These are phyloP conservation scores for Cucurbitaria berberidis DNA, from an alignment of 2,329 filamentous ascomycete species.

Conservation along the genomic window DNA sequence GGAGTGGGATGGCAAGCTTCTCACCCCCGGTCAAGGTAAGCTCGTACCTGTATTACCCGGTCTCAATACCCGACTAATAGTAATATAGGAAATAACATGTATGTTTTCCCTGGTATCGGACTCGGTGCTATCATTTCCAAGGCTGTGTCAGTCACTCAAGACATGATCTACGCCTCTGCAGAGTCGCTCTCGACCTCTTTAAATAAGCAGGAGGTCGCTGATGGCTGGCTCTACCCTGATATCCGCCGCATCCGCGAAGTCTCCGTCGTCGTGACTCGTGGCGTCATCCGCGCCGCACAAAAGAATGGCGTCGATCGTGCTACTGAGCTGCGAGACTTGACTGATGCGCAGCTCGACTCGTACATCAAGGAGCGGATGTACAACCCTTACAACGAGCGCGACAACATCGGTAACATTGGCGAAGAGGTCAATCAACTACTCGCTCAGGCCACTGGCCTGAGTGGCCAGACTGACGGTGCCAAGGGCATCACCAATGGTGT, in stretches of 20 bases:
- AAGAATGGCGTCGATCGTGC: conserved; percentile 68
- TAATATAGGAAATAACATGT: conserved; percentile 84
- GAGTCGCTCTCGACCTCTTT: conserved; percentile 79
- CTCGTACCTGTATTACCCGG: conserved; percentile 1
- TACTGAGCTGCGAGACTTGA: conserved; percentile 67
- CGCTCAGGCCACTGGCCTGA: conserved; percentile 28
- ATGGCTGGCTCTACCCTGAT: conserved; percentile 87
- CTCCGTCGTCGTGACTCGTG: conserved; percentile 81
- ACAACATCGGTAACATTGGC: conserved; percentile 49
- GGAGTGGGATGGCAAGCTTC: conserved; percentile 52
- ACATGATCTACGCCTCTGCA: conserved; percentile 96
- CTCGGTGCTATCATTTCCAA: conserved; percentile 92
- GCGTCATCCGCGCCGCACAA: conserved; percentile 92
- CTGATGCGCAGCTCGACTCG: conserved; percentile 72
- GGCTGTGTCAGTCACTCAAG: conserved; percentile 82
- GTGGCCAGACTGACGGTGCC: conserved; percentile 29
- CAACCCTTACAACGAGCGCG: conserved; percentile 56
- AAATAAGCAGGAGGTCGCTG: conserved; percentile 78
- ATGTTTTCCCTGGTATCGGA: conserved; percentile 96
- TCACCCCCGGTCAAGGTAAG: conserved; percentile 57
- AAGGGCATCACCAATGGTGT: conserved; percentile 37
- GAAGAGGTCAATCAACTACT: conserved; percentile 46
- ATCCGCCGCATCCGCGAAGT: conserved; percentile 92
- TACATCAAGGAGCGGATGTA: conserved; percentile 64
- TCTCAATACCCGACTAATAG: conserved; percentile 5